Evolutionary conservation across 805 yeast species (phyloP).

Genomic region (Tetrapisispora taiwanensis): DNA sequence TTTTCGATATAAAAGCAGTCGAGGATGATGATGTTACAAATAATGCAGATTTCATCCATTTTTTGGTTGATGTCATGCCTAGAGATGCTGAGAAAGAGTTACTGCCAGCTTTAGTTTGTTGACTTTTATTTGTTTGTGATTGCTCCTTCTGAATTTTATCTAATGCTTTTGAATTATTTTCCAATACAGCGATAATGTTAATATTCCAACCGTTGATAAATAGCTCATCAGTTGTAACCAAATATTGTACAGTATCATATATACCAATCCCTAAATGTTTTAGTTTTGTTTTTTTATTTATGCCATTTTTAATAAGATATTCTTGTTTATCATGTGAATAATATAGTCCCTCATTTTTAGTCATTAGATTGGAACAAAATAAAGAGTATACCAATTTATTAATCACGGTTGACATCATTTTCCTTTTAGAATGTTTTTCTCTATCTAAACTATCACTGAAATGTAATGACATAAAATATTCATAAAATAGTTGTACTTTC

Average conservation of each 20-base stretch:
- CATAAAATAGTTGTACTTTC: constrained; percentile 72
- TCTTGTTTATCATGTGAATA: constrained; percentile 26
- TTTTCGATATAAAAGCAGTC: constrained; percentile 20
- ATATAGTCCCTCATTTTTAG: constrained; percentile 46
- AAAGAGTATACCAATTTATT: constrained; percentile 52
- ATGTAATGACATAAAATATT: constrained; percentile 60
- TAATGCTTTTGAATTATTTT: constrained; percentile 5
- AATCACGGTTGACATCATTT: constrained; percentile 48
- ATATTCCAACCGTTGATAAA: constrained; percentile 48
- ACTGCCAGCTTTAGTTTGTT: not conserved
- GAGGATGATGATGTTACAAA: constrained; percentile 12
- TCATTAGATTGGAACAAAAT: constrained; percentile 66
- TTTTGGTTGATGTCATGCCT: constrained; percentile 8
- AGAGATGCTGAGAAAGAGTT: not conserved
- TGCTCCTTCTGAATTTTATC: not conserved
- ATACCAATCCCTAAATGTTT: constrained; percentile 32
- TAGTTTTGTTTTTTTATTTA: constrained; percentile 21
- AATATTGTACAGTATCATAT: constrained; percentile 28
- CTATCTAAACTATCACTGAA: constrained; percentile 68
- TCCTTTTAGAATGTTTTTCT: constrained; percentile 61
- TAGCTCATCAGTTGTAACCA: constrained; percentile 25
- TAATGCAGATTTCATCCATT: constrained; percentile 26
- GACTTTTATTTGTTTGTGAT: not conserved
- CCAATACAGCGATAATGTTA: constrained; percentile 56
- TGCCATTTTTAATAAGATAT: constrained; percentile 18